phyloP scores from a whole-genome alignment of 2,329 filamentous ascomycete species.

The Orbilia brochopaga region DNA sequence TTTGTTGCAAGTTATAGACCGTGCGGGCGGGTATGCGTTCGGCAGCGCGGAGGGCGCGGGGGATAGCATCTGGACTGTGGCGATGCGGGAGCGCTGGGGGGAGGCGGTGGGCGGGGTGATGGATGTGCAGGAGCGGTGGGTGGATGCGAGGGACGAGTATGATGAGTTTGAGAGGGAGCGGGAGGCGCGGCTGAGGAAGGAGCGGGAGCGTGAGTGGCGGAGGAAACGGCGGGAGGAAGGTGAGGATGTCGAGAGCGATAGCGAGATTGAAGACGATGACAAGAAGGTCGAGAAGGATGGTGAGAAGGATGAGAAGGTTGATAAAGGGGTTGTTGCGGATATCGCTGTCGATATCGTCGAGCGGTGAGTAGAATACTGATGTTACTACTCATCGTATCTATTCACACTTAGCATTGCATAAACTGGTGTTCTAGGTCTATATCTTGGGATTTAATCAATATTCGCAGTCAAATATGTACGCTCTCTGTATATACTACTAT shows the following conservation, averaged over 20 bases:
- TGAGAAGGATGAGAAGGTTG: neutral
- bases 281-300: neutral
- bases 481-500: too few relatives aligned
- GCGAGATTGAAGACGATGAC: slow-evolving; percentile 31
- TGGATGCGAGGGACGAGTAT: slow-evolving; percentile 86
- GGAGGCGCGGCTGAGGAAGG: slow-evolving; percentile 57
- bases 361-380: neutral
- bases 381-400: neutral
- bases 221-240: slow-evolving; percentile 43
- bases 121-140: slow-evolving; percentile 94
- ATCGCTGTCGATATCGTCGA: slow-evolving; percentile 21
- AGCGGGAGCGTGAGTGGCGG: slow-evolving; percentile 52
- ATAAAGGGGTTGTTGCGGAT: neutral
- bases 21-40: slow-evolving; percentile 91
- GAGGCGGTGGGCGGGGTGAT: slow-evolving; percentile 78
- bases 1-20: slow-evolving; percentile 83
- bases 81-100: slow-evolving; percentile 75
- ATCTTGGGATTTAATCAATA: too few relatives aligned
- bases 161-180: slow-evolving; percentile 74
- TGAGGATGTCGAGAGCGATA: slow-evolving; percentile 34
- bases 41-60: slow-evolving; percentile 88
- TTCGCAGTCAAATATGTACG: too few relatives aligned
- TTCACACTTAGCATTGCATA: slow-evolving; percentile 3
- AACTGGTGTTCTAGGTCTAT: slow-evolving; percentile 12
- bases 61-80: slow-evolving; percentile 95